Evolutionary conservation across 1,284 basidiomycete genomes (phyloP).

Genomic region (Leccinum cinnamomeum): DNA sequence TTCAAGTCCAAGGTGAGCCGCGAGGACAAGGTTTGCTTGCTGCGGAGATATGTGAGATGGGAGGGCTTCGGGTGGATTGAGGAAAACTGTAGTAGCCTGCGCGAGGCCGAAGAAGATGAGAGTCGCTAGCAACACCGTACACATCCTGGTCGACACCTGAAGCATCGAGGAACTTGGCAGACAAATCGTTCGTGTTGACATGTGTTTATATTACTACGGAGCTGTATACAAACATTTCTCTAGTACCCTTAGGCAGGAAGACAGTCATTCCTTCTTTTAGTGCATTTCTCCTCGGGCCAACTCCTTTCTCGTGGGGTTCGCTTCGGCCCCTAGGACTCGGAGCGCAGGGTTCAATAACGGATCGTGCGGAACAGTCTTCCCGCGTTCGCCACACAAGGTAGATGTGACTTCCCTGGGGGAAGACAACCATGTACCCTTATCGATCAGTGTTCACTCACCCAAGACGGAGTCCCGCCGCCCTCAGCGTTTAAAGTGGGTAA

Average conservation of each 20-base stretch:
- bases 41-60: conserved; percentile 45
- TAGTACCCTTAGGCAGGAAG: too few species aligned
- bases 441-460: conserved; percentile 50
- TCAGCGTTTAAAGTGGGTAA: conserved; percentile 47
- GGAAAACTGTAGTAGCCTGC: conserved; percentile 54
- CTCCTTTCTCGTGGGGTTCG: not conserved
- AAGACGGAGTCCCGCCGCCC: conserved; percentile 41
- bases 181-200: conserved; percentile 13
- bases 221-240: too few species aligned
- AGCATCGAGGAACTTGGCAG: not conserved
- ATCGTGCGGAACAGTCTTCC: conserved; percentile 36
- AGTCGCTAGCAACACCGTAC: conserved; percentile 28
- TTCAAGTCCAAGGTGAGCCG: conserved; percentile 71
- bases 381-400: conserved; percentile 41
- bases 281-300: too few species aligned
- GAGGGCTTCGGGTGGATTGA: conserved; percentile 42
- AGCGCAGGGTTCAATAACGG: conserved; percentile 47
- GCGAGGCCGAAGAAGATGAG: conserved; percentile 34
- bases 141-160: conserved; percentile 25
- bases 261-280: too few species aligned
- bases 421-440: conserved; percentile 48
- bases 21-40: conserved; percentile 58
- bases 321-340: conserved; percentile 23
- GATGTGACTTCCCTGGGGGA: conserved; percentile 34
- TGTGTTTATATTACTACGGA: conserved; percentile 10